Evolutionary conservation across 208 protist species (phyloP), one percentile per base, ranked within the genome.

Genomic region (Porcisia hertigi): DNA sequence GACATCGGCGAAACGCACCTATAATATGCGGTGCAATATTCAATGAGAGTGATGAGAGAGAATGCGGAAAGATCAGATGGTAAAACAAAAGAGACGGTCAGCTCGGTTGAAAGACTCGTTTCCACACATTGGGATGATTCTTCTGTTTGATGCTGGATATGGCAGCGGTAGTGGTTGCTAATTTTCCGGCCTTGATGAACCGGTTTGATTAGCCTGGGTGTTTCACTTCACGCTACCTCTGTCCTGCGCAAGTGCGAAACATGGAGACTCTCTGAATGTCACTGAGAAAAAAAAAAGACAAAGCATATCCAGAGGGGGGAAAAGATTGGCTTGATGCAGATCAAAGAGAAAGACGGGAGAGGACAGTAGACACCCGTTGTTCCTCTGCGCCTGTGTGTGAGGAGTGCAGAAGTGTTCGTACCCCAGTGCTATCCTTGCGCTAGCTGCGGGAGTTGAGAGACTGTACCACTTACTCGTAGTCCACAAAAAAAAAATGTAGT

Each of bases 1-100:
- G 81, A 86, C 81, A 90, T 86, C 53, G 16, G n/a, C 53, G 41
- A 43, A 60, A 45, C 6, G 41, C 41, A 67, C 39, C 63, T 67
- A 9, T 47, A 67, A 52, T 67, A 8, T 67, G 63, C 14, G n/a
- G 63, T 11, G 25, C 23, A 20, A 14, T 30, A 36, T 67, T 47
- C 18, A 14, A 59, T 59, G n/a, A 67, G 11, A 43, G 9, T 11
- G 41, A 18, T 11, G 47, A 47, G 41, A 67, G 23, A 67, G 18
- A 67, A 67, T 67, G 41, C 25, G 63, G 23, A 49, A 2, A 67
- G 9, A 49, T 18, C 41, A 49, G 20, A 49, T 67, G 11, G 41
- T 49, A n/a, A 12, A 52, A 30, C 9, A 20, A 43, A 47, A 49
- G 18, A 43, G 41, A 12, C 34, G 25, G 23, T 67, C 47, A 67